A percentile compares a stretch with the other conserved stretches of the same genome.
phyloP scores from a whole-genome alignment of 192 early-diverging fungal species.

The Diversispora epigaea region DNA sequence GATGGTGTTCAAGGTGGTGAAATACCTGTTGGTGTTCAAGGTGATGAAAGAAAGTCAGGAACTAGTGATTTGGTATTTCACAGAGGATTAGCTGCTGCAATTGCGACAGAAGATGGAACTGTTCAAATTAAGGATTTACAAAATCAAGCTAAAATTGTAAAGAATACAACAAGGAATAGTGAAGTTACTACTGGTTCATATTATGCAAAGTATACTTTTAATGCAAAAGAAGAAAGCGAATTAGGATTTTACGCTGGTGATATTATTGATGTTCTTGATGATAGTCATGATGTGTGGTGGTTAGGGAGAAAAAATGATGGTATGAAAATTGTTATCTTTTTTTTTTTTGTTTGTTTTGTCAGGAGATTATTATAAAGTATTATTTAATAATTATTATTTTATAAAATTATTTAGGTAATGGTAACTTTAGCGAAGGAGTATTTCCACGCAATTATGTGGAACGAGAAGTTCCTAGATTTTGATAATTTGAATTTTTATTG shows the following conservation, averaged over 20 bases:
- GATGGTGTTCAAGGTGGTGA: too few relatives aligned
- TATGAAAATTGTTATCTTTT: constrained; percentile 41
- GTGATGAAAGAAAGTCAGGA: too few relatives aligned
- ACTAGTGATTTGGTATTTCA: too few relatives aligned
- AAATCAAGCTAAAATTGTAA: too few relatives aligned
- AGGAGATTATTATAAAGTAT: not conserved
- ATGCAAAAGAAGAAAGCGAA: constrained; percentile 72
- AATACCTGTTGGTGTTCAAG: too few relatives aligned
- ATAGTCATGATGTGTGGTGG: constrained; percentile 83
- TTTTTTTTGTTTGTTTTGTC: not conserved
- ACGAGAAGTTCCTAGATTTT: not conserved
- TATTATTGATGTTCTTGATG: constrained; percentile 72
- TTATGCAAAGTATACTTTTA: constrained; percentile 73
- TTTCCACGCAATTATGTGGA: constrained; percentile 77
- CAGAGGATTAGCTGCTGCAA: not conserved
- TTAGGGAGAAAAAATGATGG: constrained; percentile 68
- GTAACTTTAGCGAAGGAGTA: constrained; percentile 61
- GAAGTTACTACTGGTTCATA: constrained; percentile 34
- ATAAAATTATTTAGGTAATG: constrained; percentile 33
- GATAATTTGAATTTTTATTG: too few relatives aligned
- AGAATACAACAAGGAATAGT: too few relatives aligned
- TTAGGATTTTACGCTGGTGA: constrained; percentile 69
- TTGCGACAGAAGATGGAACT: not conserved
- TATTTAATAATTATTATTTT: not conserved
- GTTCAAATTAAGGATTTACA: not conserved